phyloP scores from a whole-genome alignment of 805 yeast genomes.

The Suhomyces vadensis region DNA sequence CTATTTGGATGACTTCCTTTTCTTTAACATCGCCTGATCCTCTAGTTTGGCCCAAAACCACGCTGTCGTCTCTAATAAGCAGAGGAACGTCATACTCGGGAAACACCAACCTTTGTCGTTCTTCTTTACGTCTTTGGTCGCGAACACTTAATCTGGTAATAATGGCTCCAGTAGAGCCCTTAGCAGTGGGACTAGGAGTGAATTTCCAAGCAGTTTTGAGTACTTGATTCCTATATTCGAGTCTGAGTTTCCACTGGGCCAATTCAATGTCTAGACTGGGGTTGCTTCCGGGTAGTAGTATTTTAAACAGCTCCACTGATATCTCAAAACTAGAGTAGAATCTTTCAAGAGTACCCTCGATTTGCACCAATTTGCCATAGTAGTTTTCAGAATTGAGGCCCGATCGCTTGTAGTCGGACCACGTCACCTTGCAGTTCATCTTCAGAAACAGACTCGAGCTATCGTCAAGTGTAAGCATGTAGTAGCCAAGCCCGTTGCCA shows the following conservation, averaged over 20 bases:
- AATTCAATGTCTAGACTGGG: constrained; percentile 20
- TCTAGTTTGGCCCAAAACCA: not conserved
- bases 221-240: constrained; percentile 19
- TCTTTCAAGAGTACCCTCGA: constrained; percentile 18
- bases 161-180: not conserved
- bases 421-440: constrained; percentile 23
- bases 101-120: not conserved
- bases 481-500: constrained; percentile 3
- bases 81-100: not conserved
- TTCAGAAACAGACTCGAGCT: constrained; percentile 31
- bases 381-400: constrained; percentile 18
- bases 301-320: no score
- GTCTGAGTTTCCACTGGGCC: constrained; percentile 27
- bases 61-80: constrained; percentile 3
- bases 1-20: not conserved
- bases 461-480: constrained; percentile 34
- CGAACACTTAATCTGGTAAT: not conserved
- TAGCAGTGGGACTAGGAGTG: not conserved
- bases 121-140: constrained; percentile 1
- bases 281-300: not conserved
- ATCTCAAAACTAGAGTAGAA: constrained; percentile 1
- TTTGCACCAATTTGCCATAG: constrained; percentile 29
- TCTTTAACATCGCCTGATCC: no score
- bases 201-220: constrained; percentile 29
- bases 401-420: constrained; percentile 10